These are phyloP conservation scores for Ampelomyces quisqualis DNA, from an alignment of 2,329 filamentous ascomycete genomes.

Conservation along the genomic window DNA sequence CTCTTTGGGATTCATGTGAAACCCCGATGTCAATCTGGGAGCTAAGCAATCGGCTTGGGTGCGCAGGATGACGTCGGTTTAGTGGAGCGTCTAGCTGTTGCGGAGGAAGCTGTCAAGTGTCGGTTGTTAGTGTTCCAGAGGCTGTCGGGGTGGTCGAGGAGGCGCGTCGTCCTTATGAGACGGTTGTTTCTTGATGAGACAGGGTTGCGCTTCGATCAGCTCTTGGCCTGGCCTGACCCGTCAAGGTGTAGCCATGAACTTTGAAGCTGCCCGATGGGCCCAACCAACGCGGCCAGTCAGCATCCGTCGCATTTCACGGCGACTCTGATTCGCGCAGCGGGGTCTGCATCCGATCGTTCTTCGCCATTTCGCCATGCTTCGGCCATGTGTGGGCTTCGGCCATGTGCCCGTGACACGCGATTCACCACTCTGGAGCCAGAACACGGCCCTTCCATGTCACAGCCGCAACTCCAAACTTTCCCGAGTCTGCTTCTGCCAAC, in stretches of 20 bases:
- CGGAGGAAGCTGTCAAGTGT: conserved; percentile 1
- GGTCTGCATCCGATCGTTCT: too few species aligned
- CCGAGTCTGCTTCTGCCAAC: too few species aligned
- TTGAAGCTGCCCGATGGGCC: conserved; percentile 12
- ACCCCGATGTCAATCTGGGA: conserved; percentile 18
- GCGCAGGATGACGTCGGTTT: conserved; percentile 30
- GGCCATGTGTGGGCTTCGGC: too few species aligned
- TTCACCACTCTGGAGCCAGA: too few species aligned
- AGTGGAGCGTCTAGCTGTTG: conserved; percentile 12
- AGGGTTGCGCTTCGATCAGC: conserved; percentile 28
- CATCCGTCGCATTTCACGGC: conserved; percentile 11
- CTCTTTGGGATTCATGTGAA: conserved; percentile 31
- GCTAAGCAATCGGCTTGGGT: conserved; percentile 10
- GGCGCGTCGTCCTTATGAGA: conserved; percentile 13
- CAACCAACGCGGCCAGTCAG: conserved; percentile 13
- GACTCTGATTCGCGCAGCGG: conserved; percentile 15
- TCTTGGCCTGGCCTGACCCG: conserved; percentile 19
- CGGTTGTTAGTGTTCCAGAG: background rate
- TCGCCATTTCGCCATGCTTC: too few species aligned
- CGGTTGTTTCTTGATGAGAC: conserved; percentile 34
- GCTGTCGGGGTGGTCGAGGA: conserved; percentile 6
- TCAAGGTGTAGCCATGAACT: conserved; percentile 13
- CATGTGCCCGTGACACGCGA: too few species aligned
- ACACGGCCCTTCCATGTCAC: too few species aligned
- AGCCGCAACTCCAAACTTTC: too few species aligned